Evolutionary conservation across 2,329 filamentous ascomycete species (phyloP).

Genomic region (Harringtonia aguacate): DNA sequence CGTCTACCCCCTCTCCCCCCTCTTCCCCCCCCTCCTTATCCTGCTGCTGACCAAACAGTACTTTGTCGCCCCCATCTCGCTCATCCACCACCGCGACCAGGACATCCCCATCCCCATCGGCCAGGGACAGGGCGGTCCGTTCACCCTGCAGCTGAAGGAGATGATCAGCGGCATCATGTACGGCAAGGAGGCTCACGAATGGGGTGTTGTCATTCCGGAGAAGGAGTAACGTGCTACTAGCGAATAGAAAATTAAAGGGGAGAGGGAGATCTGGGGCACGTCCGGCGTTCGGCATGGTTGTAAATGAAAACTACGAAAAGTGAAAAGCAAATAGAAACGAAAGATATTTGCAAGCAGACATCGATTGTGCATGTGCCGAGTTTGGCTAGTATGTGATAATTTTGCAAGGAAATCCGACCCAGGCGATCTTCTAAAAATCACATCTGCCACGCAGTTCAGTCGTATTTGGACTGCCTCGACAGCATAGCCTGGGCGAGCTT

Average conservation of each 20-base stretch:
- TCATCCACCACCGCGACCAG: conserved; percentile 55
- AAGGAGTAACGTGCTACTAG: conserved; percentile 11
- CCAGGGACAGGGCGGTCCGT: conserved; percentile 38
- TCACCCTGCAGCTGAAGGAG: conserved; percentile 53
- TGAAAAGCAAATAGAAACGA: not conserved
- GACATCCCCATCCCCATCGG: conserved; percentile 54
- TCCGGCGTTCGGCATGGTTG: too few relatives aligned
- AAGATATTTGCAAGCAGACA: too few relatives aligned
- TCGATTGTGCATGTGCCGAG: too few relatives aligned
- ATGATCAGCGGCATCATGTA: conserved; percentile 68
- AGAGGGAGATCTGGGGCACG: too few relatives aligned
- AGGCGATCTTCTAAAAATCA: too few relatives aligned
- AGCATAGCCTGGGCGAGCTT: conserved; percentile 14
- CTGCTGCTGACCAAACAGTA: conserved; percentile 32
- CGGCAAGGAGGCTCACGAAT: conserved; percentile 55
- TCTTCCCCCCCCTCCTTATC: conserved; percentile 6
- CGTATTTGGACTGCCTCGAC: conserved; percentile 12
- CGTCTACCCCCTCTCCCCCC: conserved; percentile 24
- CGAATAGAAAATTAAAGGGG: conserved; percentile 1
- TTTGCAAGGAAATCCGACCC: too few relatives aligned
- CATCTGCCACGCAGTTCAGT: too few relatives aligned
- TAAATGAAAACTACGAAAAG: too few relatives aligned
- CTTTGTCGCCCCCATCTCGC: conserved; percentile 59
- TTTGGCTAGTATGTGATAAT: too few relatives aligned
- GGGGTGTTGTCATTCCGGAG: conserved; percentile 59